phyloP scores from a whole-genome alignment of 768 basidiomycete species.

The Trametes sanguinea region DNA sequence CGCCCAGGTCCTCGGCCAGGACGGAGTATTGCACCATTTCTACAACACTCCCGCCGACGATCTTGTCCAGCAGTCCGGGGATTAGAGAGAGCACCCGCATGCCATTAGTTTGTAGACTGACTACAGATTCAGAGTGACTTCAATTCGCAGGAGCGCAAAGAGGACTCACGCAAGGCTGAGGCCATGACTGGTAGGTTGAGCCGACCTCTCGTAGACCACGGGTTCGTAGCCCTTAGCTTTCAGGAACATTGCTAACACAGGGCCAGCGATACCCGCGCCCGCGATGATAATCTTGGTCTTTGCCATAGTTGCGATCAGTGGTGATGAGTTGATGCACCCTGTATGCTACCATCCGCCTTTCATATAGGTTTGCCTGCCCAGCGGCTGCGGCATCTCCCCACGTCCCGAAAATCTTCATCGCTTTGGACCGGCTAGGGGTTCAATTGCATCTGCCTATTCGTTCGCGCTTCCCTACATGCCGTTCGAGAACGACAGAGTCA shows the following conservation, averaged over 20 bases:
- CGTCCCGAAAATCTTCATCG: too few relatives aligned
- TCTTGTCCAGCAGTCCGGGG: slow-evolving; percentile 19
- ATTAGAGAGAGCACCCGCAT: slow-evolving; percentile 22
- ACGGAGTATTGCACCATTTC: slow-evolving; percentile 11
- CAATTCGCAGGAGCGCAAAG: not conserved
- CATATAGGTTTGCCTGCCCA: too few relatives aligned
- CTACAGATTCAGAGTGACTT: too few relatives aligned
- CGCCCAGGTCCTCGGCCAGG: slow-evolving; percentile 29
- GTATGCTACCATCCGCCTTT: too few relatives aligned
- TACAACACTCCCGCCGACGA: slow-evolving; percentile 7
- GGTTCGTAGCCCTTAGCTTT: slow-evolving; percentile 41
- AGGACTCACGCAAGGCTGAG: slow-evolving; percentile 36
- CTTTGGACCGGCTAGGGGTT: too few relatives aligned
- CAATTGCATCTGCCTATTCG: too few relatives aligned
- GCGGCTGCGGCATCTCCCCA: not conserved
- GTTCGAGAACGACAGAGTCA: too few relatives aligned
- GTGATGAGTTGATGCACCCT: too few relatives aligned
- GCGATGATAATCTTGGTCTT: slow-evolving; percentile 39
- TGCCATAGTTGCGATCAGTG: not conserved
- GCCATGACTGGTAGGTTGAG: slow-evolving; percentile 28
- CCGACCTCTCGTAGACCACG: slow-evolving; percentile 38
- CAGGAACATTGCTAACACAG: slow-evolving; percentile 41
- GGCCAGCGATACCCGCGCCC: slow-evolving; percentile 43
- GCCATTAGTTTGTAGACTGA: slow-evolving; percentile 22
- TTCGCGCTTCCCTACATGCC: too few relatives aligned